Base-by-base conservation (phyloP, 306 rosid genomes). In the Fragaria iinumae region DNA sequence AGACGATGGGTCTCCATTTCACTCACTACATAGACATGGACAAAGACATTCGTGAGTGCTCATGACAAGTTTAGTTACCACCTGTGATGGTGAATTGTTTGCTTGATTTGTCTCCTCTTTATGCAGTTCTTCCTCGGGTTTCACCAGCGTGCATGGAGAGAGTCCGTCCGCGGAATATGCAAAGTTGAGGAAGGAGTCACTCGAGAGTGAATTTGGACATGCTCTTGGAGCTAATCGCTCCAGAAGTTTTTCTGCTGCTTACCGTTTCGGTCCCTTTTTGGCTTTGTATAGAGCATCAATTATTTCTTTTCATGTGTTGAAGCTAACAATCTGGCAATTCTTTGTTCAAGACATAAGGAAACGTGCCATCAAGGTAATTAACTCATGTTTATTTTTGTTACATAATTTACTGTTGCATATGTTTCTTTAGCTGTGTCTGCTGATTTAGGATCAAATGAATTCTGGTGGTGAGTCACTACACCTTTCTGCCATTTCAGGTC, bases 111-210 rank as follows among this genome's bases (percentile, higher is more conserved):
- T 60, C 52, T 85, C 44, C 43, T 79, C 53, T 53, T 41, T 56
- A 38, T 57, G 83, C 89, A 92, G 99, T 67, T 88, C 86, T 80
- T 92, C 97, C 27, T 86, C 97, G 7, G 88, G 97, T 68, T 93
- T 85, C 86, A 88, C 97, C 50, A 95, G 93, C 20, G 97, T 95
- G 82, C 99, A 95, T 34, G 97, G 97, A 57, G 99, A 88, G 77
- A 81, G 85, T 23, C 96, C 99, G n/a, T 86, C 97, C 34, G 85
- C 97, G 44, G 97, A 88, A 72, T 95, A 95, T 81, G 99, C 99
- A 50, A 95, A 83, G 88, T 81, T 80, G 89, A 87, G 97, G 90
- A 90, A 90, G 87, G 97, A 95, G 77, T 88, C 87, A 7, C 83
- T 95, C 27, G 99, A 95, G 83, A 82, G 73, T 82, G 76, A 90